These are phyloP conservation scores for Cornus controversa DNA, from an alignment of 148 eudicot genomes.

Conservation along the genomic window DNA sequence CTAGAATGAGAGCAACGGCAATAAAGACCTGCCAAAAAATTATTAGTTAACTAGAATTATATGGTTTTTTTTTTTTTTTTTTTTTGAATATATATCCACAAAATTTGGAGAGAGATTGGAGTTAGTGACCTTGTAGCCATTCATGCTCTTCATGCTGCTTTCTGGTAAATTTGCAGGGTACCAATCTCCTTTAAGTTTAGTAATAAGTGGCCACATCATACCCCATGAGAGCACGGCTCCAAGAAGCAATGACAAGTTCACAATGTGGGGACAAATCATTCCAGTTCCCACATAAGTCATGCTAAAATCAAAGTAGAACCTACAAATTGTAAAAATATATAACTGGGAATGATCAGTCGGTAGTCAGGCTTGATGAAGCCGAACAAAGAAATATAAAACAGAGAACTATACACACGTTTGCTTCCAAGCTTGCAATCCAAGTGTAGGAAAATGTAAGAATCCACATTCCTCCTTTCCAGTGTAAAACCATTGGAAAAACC, in stretches of 20 bases:
- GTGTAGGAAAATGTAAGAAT: slow-evolving; percentile 66
- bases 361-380: not conserved
- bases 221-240: slow-evolving; percentile 82
- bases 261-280: slow-evolving; percentile 74
- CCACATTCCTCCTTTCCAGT: slow-evolving; percentile 56
- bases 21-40: slow-evolving; percentile 60
- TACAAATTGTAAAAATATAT: slow-evolving; percentile 13
- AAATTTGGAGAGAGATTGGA: not conserved
- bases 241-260: slow-evolving; percentile 63
- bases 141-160: slow-evolving; percentile 67
- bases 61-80: too few relatives aligned
- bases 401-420: slow-evolving; percentile 31
- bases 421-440: slow-evolving; percentile 65
- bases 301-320: slow-evolving; percentile 85
- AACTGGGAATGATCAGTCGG: not conserved
- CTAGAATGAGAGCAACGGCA: slow-evolving; percentile 69
- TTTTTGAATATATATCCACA: not conserved
- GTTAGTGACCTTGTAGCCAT: slow-evolving; percentile 60
- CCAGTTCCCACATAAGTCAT: slow-evolving; percentile 76
- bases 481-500: slow-evolving; percentile 75
- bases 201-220: slow-evolving; percentile 75
- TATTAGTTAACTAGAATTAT: not conserved
- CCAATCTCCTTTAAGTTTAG: slow-evolving; percentile 57
- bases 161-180: slow-evolving; percentile 49
- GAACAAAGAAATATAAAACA: not conserved